phyloP scores from a whole-genome alignment of 805 yeast species.

The Candida maltosa region DNA sequence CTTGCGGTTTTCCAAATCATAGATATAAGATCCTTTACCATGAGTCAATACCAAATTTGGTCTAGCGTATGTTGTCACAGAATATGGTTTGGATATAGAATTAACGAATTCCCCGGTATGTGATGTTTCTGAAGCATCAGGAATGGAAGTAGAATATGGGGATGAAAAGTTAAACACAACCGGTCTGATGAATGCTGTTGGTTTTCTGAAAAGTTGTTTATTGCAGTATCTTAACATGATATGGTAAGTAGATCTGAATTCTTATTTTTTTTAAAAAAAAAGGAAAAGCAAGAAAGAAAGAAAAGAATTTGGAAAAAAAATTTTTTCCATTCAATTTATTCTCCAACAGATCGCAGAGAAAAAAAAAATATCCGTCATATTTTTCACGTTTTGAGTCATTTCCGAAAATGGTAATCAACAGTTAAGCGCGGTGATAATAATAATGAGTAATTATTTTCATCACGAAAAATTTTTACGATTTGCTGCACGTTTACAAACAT shows the following conservation, averaged over 20 bases:
- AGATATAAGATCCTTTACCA: conserved; percentile 78
- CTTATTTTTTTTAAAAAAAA: not conserved
- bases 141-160: not conserved
- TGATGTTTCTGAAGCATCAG: conserved; percentile 28
- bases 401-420: no score
- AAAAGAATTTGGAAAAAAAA: no score
- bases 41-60: conserved; percentile 74
- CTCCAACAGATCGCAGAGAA: no score
- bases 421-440: no score
- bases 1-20: conserved; percentile 74
- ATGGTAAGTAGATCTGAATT: not conserved
- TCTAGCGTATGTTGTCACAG: conserved; percentile 77
- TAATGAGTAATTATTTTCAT: no score
- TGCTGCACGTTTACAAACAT: no score
- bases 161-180: no score
- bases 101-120: conserved; percentile 40
- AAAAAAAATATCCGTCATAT: no score
- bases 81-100: conserved; percentile 47
- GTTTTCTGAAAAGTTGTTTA: no score
- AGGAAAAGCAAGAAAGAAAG: not conserved
- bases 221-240: conserved; percentile 4
- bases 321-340: not conserved
- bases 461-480: no score
- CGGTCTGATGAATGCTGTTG: no score
- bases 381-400: no score